A percentile compares a stretch with the other conserved stretches of the same genome.
Evolutionary conservation across 2,329 filamentous ascomycete species (phyloP).

Genomic region (Periconia sp.): DNA sequence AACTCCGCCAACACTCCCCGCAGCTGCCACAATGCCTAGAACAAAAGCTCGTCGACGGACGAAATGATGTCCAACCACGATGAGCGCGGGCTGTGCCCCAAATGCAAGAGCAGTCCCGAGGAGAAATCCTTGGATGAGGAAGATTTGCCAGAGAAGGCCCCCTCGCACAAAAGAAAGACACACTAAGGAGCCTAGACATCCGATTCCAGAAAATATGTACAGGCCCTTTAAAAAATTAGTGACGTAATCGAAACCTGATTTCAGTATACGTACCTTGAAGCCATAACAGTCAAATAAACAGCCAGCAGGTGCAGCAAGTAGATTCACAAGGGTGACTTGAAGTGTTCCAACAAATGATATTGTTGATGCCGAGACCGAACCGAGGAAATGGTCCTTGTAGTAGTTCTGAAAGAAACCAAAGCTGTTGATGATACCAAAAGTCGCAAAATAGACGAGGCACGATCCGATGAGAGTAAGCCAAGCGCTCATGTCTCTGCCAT

Average conservation of each 20-base stretch:
- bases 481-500: slow-evolving; percentile 13
- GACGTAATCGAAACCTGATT: not conserved
- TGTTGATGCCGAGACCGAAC: slow-evolving; percentile 33
- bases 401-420: slow-evolving; percentile 56
- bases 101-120: slow-evolving; percentile 52
- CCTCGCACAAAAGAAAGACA: slow-evolving; percentile 30
- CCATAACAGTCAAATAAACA: slow-evolving; percentile 68
- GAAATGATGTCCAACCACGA: slow-evolving; percentile 53
- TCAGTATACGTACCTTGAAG: slow-evolving; percentile 51
- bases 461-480: slow-evolving; percentile 46
- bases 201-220: slow-evolving; percentile 31
- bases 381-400: slow-evolving; percentile 47
- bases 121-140: slow-evolving; percentile 54
- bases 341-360: slow-evolving; percentile 54
- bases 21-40: slow-evolving; percentile 51
- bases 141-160: slow-evolving; percentile 48
- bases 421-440: slow-evolving; percentile 50
- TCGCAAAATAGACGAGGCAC: slow-evolving; percentile 46
- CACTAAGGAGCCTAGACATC: slow-evolving; percentile 25
- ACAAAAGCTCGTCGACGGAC: slow-evolving; percentile 48
- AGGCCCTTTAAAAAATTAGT: slow-evolving; percentile 23
- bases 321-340: slow-evolving; percentile 56
- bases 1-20: slow-evolving; percentile 53
- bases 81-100: slow-evolving; percentile 49
- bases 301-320: slow-evolving; percentile 64